phyloP scores from a whole-genome alignment of 2,329 filamentous ascomycete species.

The Aspergillus sp. region DNA sequence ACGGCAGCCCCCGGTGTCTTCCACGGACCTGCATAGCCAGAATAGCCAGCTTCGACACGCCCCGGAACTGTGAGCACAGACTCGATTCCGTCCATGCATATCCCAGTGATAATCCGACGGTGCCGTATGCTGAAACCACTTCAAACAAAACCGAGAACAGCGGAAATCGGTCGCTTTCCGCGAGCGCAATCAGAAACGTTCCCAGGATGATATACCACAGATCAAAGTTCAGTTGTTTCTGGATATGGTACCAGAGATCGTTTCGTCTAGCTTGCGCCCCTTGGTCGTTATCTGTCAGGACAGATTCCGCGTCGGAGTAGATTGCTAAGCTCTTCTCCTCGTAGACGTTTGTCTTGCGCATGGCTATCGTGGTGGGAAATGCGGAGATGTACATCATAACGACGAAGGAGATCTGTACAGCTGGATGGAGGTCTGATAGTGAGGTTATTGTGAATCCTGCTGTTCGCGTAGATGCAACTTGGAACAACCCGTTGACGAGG shows the following conservation, averaged over 20 bases:
- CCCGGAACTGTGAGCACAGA: slow-evolving; percentile 70
- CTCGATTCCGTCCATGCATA: slow-evolving; percentile 67
- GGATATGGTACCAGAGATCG: slow-evolving; percentile 80
- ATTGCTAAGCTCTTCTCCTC: slow-evolving; percentile 65
- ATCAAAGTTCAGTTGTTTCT: slow-evolving; percentile 88
- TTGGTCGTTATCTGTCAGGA: slow-evolving; percentile 25
- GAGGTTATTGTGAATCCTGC: slow-evolving; percentile 81
- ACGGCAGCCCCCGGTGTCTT: slow-evolving; percentile 55
- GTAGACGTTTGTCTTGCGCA: slow-evolving; percentile 91
- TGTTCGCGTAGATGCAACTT: slow-evolving; percentile 80
- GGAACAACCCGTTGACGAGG: slow-evolving; percentile 78
- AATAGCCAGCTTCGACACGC: slow-evolving; percentile 57
- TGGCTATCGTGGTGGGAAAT: slow-evolving; percentile 89
- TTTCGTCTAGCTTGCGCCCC: slow-evolving; percentile 49
- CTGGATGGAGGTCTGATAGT: slow-evolving; percentile 70
- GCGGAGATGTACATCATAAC: slow-evolving; percentile 99
- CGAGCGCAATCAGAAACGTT: slow-evolving; percentile 81
- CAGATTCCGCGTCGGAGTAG: slow-evolving; percentile 56
- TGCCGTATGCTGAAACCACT: slow-evolving; percentile 81
- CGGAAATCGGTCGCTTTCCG: slow-evolving; percentile 65
- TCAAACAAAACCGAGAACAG: slow-evolving; percentile 69
- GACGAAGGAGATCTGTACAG: slow-evolving; percentile 88
- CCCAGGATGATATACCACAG: slow-evolving; percentile 93
- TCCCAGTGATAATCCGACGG: slow-evolving; percentile 79
- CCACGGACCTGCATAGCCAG: slow-evolving; percentile 59